Conservation (phyloP, 768 basidiomycete genomes). For the Psilocybe tampanensis region DNA sequence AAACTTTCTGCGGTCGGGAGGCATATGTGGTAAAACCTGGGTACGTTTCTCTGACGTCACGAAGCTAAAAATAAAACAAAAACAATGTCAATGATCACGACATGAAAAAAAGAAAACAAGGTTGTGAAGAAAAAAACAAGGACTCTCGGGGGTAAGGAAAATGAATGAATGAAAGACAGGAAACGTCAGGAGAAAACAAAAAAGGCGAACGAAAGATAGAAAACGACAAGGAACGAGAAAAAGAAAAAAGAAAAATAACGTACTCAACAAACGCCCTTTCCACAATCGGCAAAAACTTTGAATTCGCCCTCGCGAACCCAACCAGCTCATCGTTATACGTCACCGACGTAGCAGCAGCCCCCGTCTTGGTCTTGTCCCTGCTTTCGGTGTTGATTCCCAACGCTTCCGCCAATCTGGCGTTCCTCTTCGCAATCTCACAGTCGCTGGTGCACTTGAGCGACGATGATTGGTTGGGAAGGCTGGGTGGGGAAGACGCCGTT, state of each 20-base stretch:
- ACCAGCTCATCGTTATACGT: slow-evolving; percentile 67
- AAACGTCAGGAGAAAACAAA: slow-evolving; percentile 5
- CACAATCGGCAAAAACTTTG: slow-evolving; percentile 69
- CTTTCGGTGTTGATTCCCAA: slow-evolving; percentile 74
- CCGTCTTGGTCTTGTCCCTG: slow-evolving; percentile 36
- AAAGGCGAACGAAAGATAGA: slow-evolving; percentile 11
- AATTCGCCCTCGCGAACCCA: slow-evolving; percentile 59
- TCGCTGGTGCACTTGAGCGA: slow-evolving; percentile 76
- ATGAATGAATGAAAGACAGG: too few relatives aligned
- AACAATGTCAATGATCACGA: too few relatives aligned
- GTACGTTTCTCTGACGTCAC: slow-evolving; percentile 63
- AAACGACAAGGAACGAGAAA: slow-evolving; percentile 3
- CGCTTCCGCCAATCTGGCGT: slow-evolving; percentile 87
- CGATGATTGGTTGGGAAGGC: slow-evolving; percentile 36
- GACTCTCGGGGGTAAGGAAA: too few relatives aligned
- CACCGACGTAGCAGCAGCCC: slow-evolving; percentile 27
- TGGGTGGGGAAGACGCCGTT: slow-evolving; percentile 36
- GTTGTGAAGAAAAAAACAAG: neutral
- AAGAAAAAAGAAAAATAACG: slow-evolving; percentile 31
- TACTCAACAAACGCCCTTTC: slow-evolving; percentile 86
- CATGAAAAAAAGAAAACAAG: too few relatives aligned
- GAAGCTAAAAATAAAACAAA: slow-evolving; percentile 50
- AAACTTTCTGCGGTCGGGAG: slow-evolving; percentile 78
- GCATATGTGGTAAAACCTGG: slow-evolving; percentile 82
- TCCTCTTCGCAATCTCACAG: slow-evolving; percentile 84